phyloP scores from a whole-genome alignment of 2,329 filamentous ascomycete genomes.

The Ascochyta clinopodiicola region DNA sequence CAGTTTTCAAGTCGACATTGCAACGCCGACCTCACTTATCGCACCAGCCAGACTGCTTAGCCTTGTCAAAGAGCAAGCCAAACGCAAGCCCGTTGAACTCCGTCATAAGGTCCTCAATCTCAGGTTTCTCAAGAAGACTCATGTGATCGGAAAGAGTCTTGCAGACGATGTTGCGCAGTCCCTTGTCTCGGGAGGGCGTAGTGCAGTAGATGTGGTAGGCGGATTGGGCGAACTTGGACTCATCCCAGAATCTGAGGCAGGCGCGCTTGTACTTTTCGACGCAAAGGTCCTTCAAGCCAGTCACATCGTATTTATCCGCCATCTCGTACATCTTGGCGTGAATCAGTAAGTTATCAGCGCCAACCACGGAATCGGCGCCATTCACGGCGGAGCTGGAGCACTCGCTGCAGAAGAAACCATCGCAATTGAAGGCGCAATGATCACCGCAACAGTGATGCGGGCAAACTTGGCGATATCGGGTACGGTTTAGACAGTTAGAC shows the following conservation, averaged over 20 bases:
- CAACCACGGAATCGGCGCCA: too few relatives aligned
- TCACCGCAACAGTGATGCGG: background rate
- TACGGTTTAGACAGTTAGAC: too few relatives aligned
- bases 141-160: conserved; percentile 32
- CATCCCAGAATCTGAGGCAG: conserved; percentile 23
- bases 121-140: conserved; percentile 1
- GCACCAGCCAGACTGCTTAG: background rate
- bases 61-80: background rate
- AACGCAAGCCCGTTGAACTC: background rate
- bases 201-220: conserved; percentile 31
- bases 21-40: background rate
- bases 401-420: background rate
- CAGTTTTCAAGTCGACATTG: background rate
- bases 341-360: background rate
- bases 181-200: conserved; percentile 35
- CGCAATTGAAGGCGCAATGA: background rate
- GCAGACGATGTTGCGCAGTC: conserved; percentile 35
- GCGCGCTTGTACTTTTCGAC: conserved; percentile 10
- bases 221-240: conserved; percentile 29
- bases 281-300: background rate
- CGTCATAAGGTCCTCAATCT: background rate
- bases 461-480: background rate
- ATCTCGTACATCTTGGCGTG: background rate
- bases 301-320: background rate
- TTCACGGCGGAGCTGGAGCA: background rate